Percentiles rank a stretch among this genome's conserved stretches.
Evolutionary conservation across 2,329 filamentous ascomycete species (phyloP).

Genomic region (Aspergillus glaucus): DNA sequence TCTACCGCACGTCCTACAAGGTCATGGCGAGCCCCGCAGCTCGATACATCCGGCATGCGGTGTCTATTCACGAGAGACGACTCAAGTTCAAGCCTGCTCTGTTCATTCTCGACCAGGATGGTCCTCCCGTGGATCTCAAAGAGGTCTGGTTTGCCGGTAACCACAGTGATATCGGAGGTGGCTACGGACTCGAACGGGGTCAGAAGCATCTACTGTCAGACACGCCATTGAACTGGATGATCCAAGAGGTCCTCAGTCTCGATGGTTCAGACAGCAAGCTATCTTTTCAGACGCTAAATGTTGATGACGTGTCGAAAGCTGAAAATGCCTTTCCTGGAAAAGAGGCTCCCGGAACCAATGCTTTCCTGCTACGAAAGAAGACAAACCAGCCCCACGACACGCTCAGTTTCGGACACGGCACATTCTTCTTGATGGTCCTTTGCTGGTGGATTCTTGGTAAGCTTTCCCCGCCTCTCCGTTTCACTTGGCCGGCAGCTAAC

Average conservation of each 20-base stretch:
- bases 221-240: constrained; percentile 49
- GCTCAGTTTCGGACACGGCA: constrained; percentile 25
- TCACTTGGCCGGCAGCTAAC: constrained; percentile 1
- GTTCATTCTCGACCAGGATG: constrained; percentile 23
- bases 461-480: background rate
- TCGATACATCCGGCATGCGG: constrained; percentile 46
- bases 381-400: constrained; percentile 27
- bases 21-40: constrained; percentile 40
- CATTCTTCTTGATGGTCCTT: constrained; percentile 18
- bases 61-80: constrained; percentile 49
- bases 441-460: constrained; percentile 31
- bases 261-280: constrained; percentile 16
- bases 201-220: constrained; percentile 39
- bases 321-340: constrained; percentile 8
- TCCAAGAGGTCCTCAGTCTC: constrained; percentile 38
- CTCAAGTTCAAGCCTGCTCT: constrained; percentile 52
- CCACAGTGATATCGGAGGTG: constrained; percentile 51
- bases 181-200: constrained; percentile 38
- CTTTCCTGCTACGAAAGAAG: background rate
- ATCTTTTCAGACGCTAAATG: constrained; percentile 29
- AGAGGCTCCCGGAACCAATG: constrained; percentile 7
- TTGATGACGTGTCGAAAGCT: constrained; percentile 16
- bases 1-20: constrained; percentile 24
- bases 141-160: constrained; percentile 54
- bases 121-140: constrained; percentile 37